These are phyloP conservation scores for Populus pruinosa DNA, from an alignment of 345 rosid genomes.

Conservation along the genomic window DNA sequence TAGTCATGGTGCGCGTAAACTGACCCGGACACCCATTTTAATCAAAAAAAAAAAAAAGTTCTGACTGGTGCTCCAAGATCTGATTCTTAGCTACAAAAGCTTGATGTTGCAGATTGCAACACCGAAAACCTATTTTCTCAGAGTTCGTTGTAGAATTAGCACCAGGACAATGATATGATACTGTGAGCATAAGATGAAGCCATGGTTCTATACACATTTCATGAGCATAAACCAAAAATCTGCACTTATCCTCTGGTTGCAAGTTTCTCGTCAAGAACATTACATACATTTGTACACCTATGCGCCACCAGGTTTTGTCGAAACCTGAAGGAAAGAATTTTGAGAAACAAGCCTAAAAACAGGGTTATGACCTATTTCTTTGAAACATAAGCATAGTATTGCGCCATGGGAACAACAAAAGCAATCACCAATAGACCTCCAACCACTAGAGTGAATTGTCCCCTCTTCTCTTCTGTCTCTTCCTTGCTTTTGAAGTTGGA, in stretches of 20 bases:
- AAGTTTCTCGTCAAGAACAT: slow-evolving; percentile 28
- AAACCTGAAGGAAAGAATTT: slow-evolving; percentile 11
- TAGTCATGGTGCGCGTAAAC: too few relatives aligned
- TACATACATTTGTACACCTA: slow-evolving; percentile 34
- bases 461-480: slow-evolving; percentile 95
- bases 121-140: neutral
- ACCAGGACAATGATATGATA: neutral
- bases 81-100: neutral
- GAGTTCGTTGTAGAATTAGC: neutral
- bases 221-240: slow-evolving; percentile 2
- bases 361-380: slow-evolving; percentile 42
- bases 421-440: slow-evolving; percentile 91
- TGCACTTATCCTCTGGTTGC: slow-evolving; percentile 14
- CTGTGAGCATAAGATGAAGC: neutral
- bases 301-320: slow-evolving; percentile 2
- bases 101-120: neutral
- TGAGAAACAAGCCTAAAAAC: slow-evolving; percentile 6
- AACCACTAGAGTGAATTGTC: slow-evolving; percentile 92
- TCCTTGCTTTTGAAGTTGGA: slow-evolving; percentile 83
- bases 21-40: too few relatives aligned
- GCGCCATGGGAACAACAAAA: slow-evolving; percentile 96
- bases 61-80: slow-evolving; percentile 1
- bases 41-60: too few relatives aligned
- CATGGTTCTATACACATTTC: neutral
- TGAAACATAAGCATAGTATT: slow-evolving; percentile 89